Base-by-base conservation (phyloP, 179 eudicot genomes). In the Nepenthes alata region DNA sequence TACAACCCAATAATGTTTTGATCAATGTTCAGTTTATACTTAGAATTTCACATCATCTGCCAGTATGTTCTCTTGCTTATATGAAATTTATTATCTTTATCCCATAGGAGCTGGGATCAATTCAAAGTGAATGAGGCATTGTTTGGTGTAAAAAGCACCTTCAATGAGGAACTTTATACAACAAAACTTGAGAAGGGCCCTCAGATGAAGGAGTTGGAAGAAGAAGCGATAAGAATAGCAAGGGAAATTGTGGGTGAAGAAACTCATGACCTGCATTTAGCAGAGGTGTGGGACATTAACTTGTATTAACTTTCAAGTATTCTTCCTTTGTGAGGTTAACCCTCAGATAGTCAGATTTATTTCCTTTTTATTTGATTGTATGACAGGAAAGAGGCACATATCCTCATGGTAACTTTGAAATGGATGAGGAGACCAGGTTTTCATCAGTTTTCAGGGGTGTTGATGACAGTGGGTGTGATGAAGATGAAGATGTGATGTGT, bases 191-290 rank as follows among this genome's bases (percentile, higher is more conserved):
- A 90, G 68, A 85, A 69, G 79, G 99, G 97, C 50, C 97, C 97
- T 63, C 86, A 81, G 64, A 90, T 56, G 78, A 83, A 87, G 78
- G 89, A 90, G 62, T 68, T 81, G 66, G 99, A 94, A 67, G 86
- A 69, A 71, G 84, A 82, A 69, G 99, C 99, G 57, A 55, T 68
- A 70, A 80, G 95, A 77, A 76, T 94, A 67, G 99, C 99, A 12
- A 85, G 96, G 74, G 99, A 94, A 75, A 94, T 94, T 64, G 99
- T 87, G 81, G 88, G 97, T 7, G 99, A 94, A 81, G 99, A 85
- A 9, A 87, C 99, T 47, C 76, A 58, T 14, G 97, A 94, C 80
- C 85, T 87, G 49, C 97, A 94, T 83, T 74, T 91, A 62, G 99
- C 97, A 5, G 99, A 91, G 97, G 99, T 94, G 76, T 70, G 75